phyloP scores from a whole-genome alignment of 176 grass and related monocot species.

The Thalia dealbata region DNA sequence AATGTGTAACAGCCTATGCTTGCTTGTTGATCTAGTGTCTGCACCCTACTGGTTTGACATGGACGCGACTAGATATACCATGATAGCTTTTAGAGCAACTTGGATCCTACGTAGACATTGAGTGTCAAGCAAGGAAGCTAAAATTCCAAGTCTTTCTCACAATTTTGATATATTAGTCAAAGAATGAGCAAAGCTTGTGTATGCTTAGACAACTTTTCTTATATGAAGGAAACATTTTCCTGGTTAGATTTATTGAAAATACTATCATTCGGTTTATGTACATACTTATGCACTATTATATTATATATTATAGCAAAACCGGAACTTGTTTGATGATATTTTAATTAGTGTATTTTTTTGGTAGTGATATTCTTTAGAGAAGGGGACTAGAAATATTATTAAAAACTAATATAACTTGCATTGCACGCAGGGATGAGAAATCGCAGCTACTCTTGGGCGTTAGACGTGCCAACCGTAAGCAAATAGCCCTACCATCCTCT shows the following conservation, averaged over 20 bases:
- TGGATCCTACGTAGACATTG: not conserved
- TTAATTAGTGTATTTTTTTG: too few relatives aligned
- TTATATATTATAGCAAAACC: not conserved
- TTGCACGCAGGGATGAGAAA: constrained; percentile 65
- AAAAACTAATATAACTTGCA: not conserved
- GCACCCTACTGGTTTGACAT: not conserved
- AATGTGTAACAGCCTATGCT: not conserved
- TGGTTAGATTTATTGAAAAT: not conserved
- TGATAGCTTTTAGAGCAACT: not conserved
- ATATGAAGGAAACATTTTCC: too few relatives aligned
- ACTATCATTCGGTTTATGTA: not conserved
- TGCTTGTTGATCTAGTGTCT: not conserved
- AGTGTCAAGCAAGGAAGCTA: not conserved
- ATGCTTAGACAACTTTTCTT: not conserved
- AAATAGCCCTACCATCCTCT: constrained; percentile 55
- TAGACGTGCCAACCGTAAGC: constrained; percentile 56
- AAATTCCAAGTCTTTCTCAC: not conserved
- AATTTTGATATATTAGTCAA: not conserved
- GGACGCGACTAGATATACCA: not conserved
- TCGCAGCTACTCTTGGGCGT: constrained; percentile 86
- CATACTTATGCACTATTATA: not conserved
- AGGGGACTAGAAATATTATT: not conserved
- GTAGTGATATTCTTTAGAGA: not conserved
- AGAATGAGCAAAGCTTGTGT: not conserved
- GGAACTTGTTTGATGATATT: not conserved